phyloP scores from a whole-genome alignment of 2,329 filamentous ascomycete species.

The Shiraia sp. region DNA sequence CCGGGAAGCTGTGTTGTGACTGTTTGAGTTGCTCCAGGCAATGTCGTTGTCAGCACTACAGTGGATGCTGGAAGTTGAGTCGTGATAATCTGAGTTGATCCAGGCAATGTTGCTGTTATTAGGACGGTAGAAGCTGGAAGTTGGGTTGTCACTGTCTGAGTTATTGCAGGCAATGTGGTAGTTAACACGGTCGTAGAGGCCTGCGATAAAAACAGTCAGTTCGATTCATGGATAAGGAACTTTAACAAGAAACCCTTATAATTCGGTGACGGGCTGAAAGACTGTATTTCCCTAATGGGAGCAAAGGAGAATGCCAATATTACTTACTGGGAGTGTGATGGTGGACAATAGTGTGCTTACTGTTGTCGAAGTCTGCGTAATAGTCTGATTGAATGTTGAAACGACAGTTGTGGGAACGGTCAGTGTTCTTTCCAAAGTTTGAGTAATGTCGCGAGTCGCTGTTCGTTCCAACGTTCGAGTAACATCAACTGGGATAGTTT shows the following conservation, averaged over 20 bases:
- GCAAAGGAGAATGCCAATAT: background rate
- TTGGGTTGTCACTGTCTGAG: conserved; percentile 23
- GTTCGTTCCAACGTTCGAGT: background rate
- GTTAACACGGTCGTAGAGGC: background rate
- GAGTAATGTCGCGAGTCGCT: background rate
- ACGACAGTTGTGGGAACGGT: conserved; percentile 7
- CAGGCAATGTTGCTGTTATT: conserved; percentile 21
- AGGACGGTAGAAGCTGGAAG: conserved; percentile 27
- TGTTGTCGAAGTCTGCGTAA: conserved; percentile 16
- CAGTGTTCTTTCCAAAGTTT: conserved; percentile 1
- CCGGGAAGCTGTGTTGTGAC: conserved; percentile 32
- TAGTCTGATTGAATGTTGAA: conserved; percentile 10
- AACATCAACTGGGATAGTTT: too few relatives aligned
- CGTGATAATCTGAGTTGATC: conserved; percentile 4
- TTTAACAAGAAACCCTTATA: too few relatives aligned
- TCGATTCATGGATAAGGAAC: too few relatives aligned
- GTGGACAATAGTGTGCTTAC: conserved; percentile 25
- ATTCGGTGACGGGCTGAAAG: too few relatives aligned
- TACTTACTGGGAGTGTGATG: conserved; percentile 15
- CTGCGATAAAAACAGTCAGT: background rate
- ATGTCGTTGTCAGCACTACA: conserved; percentile 22
- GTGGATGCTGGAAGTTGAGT: conserved; percentile 20
- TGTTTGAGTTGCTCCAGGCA: conserved; percentile 10
- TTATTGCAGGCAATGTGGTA: conserved; percentile 10
- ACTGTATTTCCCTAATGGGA: background rate